A percentile compares a stretch with the other conserved stretches of the same genome.
Conservation (phyloP, 495 filamentous ascomycete species). For the Copromyces sp. region DNA sequence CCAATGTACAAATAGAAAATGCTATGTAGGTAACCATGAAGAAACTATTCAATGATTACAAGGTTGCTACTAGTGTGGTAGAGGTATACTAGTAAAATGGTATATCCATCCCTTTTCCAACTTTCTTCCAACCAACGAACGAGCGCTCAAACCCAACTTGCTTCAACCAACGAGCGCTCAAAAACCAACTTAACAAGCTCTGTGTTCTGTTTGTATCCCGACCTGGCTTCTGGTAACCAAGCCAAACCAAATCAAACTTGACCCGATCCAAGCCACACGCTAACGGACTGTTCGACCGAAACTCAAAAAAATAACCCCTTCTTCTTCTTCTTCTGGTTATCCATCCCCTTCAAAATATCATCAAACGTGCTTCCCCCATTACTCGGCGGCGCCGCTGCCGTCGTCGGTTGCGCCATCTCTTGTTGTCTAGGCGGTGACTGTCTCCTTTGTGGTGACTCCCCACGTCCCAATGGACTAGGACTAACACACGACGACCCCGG, state of each 20-base stretch:
- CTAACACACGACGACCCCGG: neutral
- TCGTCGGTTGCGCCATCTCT: neutral
- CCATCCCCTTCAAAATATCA: constrained; percentile 49
- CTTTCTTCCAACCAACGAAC: neutral
- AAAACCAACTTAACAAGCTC: neutral
- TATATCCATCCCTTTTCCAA: neutral
- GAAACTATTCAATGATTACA: neutral
- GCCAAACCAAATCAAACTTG: neutral
- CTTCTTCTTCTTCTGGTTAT: constrained; percentile 30
- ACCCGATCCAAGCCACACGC: neutral
- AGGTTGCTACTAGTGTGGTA: neutral
- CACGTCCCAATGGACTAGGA: neutral
- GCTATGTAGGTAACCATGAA: neutral
- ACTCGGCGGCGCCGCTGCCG: neutral
- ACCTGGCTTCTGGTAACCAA: neutral
- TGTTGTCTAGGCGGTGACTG: neutral
- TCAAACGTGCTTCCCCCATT: constrained; percentile 45
- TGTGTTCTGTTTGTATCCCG: neutral
- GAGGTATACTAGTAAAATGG: neutral
- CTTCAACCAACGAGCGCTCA: neutral
- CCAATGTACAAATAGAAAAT: neutral
- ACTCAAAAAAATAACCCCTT: constrained; percentile 34
- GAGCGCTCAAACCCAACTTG: neutral
- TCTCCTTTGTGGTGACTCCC: neutral
- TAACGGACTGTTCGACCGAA: neutral